Evolutionary conservation across 257 asterid species (phyloP), one percentile per base, ranked within the genome.

Genomic region (Gentiana dahurica): DNA sequence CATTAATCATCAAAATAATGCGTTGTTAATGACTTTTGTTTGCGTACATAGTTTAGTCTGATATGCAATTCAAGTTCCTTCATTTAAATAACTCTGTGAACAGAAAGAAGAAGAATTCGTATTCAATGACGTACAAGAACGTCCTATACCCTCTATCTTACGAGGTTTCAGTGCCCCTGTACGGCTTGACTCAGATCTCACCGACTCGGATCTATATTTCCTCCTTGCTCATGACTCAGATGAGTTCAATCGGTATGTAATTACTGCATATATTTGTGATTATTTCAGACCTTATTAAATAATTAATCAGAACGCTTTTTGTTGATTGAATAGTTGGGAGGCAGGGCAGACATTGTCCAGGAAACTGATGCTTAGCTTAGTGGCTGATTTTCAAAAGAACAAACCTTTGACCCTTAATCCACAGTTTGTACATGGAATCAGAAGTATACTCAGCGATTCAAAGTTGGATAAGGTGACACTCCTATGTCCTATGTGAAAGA

Each of bases 161-260:
- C 74, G 95, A 53, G 95, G 95, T 49, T 86, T 78, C 75, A 86
- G 94, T 67, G 94, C 94, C 71, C 95, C 95, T 68, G 73, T 86
- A 55, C 79, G 90, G 8, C 68, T 86, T 64, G 82, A 83, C 51
- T 74, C 94, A 12, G 95, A 83, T 74, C 88, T 86, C 67, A 83
- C 79, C 1, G 91, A 79, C 10, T 72, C 51, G n/a, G 88, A 86
- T 66, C 68, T 86, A 33, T 77, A 75, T 61, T 79, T 86, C 76
- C 94, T 86, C 68, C 90, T 86, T 34, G 95, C 91, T 44, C 78
- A 81, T 68, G 94, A 86, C 74, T 77, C 91, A 34, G 91, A 86
- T 62, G 95, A 86, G 75, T 86, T 86, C 70, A 86, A 83, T 69
- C 85, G 95, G 95, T 86, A 75, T 47, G 77, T 58, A 38, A 41